A percentile compares a stretch with the other conserved stretches of the same genome.
These are phyloP conservation scores for Leonotis leonurus DNA, from an alignment of 257 asterid species.

Conservation along the genomic window DNA sequence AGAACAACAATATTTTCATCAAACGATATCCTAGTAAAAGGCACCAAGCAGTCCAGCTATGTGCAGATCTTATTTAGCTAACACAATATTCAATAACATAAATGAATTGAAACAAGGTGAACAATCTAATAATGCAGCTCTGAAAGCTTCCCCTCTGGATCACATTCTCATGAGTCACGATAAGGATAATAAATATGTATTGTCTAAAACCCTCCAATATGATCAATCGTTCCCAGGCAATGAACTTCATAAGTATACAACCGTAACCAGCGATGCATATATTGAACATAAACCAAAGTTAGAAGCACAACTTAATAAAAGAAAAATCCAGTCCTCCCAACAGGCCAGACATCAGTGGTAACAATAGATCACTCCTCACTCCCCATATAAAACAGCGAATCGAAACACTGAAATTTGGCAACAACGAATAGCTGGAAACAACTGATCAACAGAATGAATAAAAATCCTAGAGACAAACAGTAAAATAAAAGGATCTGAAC, in stretches of 20 bases:
- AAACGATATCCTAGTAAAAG: neutral
- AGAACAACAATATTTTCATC: neutral
- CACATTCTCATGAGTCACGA: neutral
- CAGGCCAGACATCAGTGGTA: slow-evolving; percentile 6
- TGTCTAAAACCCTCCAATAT: neutral
- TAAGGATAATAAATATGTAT: neutral
- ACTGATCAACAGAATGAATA: neutral
- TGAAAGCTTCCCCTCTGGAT: neutral
- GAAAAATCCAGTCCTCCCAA: slow-evolving; percentile 1
- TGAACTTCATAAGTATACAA: neutral
- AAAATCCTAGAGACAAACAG: slow-evolving; percentile 4
- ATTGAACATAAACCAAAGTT: neutral
- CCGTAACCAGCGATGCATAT: neutral
- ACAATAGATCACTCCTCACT: slow-evolving; percentile 7
- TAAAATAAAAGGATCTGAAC: slow-evolving; percentile 27
- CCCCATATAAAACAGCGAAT: slow-evolving; percentile 1
- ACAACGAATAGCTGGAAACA: neutral
- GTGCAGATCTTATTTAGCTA: neutral
- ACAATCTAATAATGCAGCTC: neutral
- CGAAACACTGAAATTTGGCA: slow-evolving; percentile 8
- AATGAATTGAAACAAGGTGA: neutral
- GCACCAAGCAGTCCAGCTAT: neutral
- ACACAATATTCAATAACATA: neutral
- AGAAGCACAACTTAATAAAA: neutral
- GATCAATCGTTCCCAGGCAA: slow-evolving; percentile 5